Conservation (phyloP, 495 filamentous ascomycete genomes). For the Extremus antarcticus region DNA sequence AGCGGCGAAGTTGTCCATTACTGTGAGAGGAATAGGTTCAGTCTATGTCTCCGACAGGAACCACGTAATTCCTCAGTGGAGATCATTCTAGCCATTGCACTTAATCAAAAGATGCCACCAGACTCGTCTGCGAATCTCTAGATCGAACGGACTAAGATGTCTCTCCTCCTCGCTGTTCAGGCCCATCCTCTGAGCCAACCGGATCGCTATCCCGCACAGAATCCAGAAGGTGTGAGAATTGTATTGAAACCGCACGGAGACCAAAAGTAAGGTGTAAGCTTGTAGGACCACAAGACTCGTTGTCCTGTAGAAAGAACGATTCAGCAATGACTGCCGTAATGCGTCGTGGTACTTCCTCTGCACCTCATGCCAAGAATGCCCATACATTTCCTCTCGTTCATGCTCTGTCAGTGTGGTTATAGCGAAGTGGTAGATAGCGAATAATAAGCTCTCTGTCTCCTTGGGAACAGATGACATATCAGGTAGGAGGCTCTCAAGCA, state of each 20-base stretch:
- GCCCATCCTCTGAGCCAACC: constrained; percentile 19
- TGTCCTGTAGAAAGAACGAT: constrained; percentile 16
- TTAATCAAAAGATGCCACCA: constrained; percentile 20
- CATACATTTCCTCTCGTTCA: constrained; percentile 10
- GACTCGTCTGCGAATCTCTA: constrained; percentile 17
- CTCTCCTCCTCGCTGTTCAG: constrained; percentile 16
- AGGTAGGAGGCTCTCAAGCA: not conserved
- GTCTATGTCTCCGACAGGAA: too few relatives aligned
- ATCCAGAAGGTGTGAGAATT: constrained; percentile 20
- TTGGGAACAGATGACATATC: not conserved
- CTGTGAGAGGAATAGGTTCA: not conserved
- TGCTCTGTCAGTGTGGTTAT: constrained; percentile 11
- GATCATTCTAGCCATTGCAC: not conserved
- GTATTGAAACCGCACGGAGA: constrained; percentile 8
- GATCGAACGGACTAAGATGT: constrained; percentile 18
- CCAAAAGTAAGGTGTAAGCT: constrained; percentile 17
- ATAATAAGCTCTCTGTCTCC: constrained; percentile 9
- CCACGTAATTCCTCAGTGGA: too few relatives aligned
- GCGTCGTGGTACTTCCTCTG: not conserved
- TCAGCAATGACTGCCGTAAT: not conserved
- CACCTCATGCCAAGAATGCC: not conserved
- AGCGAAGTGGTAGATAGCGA: constrained; percentile 21
- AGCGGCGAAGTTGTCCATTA: too few relatives aligned
- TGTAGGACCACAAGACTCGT: constrained; percentile 15
- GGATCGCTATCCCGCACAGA: constrained; percentile 15